Conservation (phyloP, 345 rosid genomes). For the Gossypium arboreum region DNA sequence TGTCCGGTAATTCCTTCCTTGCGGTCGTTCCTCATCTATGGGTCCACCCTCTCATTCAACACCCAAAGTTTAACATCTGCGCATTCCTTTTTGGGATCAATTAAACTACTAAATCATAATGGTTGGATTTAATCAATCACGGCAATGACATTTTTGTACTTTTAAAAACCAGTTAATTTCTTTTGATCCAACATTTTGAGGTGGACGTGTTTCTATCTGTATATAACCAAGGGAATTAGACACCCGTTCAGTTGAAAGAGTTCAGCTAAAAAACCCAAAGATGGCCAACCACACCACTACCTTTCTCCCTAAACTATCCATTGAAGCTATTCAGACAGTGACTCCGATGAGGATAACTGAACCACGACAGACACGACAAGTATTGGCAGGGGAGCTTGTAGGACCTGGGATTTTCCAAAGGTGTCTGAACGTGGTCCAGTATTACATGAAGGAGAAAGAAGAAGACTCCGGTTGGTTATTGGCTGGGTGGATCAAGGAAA, state of each 20-base stretch:
- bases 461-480: slow-evolving; percentile 52
- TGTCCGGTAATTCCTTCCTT: too few species aligned
- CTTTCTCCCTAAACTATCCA: slow-evolving; percentile 23
- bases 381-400: slow-evolving; percentile 28
- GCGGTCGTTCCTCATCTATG: too few species aligned
- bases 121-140: background rate
- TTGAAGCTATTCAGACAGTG: slow-evolving; percentile 55
- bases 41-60: too few species aligned
- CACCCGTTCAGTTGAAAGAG: background rate
- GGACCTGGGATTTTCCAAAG: slow-evolving; percentile 39
- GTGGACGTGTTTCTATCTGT: background rate
- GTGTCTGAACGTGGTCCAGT: slow-evolving; percentile 47
- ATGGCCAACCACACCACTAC: background rate
- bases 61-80: too few species aligned
- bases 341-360: slow-evolving; percentile 44
- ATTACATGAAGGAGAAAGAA: slow-evolving; percentile 35
- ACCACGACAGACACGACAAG: slow-evolving; percentile 41
- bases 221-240: background rate
- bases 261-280: background rate
- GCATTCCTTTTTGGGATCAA: too few species aligned
- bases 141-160: background rate
- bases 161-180: background rate
- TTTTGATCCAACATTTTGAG: background rate
- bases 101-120: too few species aligned
- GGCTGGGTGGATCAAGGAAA: slow-evolving; percentile 77